Percentiles rank a stretch among this genome's conserved stretches.
Conservation (phyloP, 768 basidiomycete genomes). For the Pleurotus tuber-regium region DNA sequence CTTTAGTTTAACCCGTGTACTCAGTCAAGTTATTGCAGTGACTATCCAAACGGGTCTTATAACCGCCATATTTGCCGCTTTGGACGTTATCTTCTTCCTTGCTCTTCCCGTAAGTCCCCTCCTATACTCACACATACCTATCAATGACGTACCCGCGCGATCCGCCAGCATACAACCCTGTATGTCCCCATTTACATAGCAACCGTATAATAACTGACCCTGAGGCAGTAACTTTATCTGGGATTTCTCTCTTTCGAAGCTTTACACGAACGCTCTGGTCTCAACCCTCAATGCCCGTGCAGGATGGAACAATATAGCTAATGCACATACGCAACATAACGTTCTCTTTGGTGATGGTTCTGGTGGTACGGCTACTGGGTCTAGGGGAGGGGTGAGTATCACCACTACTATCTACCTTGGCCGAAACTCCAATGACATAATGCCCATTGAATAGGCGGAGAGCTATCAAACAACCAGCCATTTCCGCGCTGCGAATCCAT, state of each 20-base stretch:
- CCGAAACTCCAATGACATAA: too few species aligned
- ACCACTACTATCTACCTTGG: too few species aligned
- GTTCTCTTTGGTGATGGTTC: not conserved
- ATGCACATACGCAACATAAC: not conserved
- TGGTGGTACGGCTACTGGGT: not conserved
- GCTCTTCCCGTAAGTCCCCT: conserved; percentile 11
- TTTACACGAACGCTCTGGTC: conserved; percentile 29
- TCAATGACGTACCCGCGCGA: not conserved
- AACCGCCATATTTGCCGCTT: conserved; percentile 33
- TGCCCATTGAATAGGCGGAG: too few species aligned
- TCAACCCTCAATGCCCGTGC: conserved; percentile 24
- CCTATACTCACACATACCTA: not conserved
- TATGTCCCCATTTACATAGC: conserved; percentile 4
- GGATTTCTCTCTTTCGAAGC: conserved; percentile 28
- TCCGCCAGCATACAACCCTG: not conserved
- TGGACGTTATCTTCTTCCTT: conserved; percentile 25
- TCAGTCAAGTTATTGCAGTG: conserved; percentile 19
- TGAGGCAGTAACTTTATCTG: conserved; percentile 24
- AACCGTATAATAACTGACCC: not conserved
- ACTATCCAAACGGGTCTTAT: conserved; percentile 38
- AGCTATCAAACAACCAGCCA: not conserved
- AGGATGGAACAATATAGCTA: conserved; percentile 14
- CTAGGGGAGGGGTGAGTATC: not conserved
- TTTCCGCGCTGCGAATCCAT: not conserved
- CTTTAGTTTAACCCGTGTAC: not conserved